Evolutionary conservation across 2,329 filamentous ascomycete species (phyloP), one percentile per base, ranked within the genome.

Genomic region (Penicillium sp.): DNA sequence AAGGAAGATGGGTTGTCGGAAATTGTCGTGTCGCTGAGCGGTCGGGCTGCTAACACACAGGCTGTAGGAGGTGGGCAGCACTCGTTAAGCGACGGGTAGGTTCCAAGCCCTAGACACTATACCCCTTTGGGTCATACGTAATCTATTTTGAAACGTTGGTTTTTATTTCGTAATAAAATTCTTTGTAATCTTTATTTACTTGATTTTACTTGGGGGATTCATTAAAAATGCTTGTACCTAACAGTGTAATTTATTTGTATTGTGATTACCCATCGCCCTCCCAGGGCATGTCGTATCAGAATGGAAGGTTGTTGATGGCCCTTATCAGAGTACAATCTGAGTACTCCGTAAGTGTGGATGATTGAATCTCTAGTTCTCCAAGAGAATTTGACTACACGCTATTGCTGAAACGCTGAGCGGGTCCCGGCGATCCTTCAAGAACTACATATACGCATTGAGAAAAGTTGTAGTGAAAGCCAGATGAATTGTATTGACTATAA

Each of bases 41-140:
- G 68, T 68, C 67, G 66, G 69, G 63, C 63, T 67, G 54, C 55
- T 57, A 53, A 57, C 62, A 61, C 66, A 67, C 68, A 66, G 58
- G 49, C 60, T 68, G 64, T 66, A 49, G 65, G 67, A 69, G 69
- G 72, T 75, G 73, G 74, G 70, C 59, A 65, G 68, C 67, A 65
- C 72, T 77, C 75, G 74, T 68, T 77, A 77, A 77, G 75, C 74
- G 75, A 77, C 68, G 66, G 61, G 66, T 71, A 75, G 74, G 73
- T 72, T 65, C 41, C 67, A 75, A 64, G 75, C 75, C 75, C 77
- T 77, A 65, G 12, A 36, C 62, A 54, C 70, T 73, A 73, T 52
- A 49, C 69, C 62, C 0, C 2, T 64, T 70, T 62, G 27, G 68
- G 69, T 17, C 19, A 42, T 4, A 0, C 1, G 62, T 66, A 59